These are phyloP conservation scores for Lasiosphaeria hispida DNA, from an alignment of 495 filamentous ascomycete species.

Conservation along the genomic window DNA sequence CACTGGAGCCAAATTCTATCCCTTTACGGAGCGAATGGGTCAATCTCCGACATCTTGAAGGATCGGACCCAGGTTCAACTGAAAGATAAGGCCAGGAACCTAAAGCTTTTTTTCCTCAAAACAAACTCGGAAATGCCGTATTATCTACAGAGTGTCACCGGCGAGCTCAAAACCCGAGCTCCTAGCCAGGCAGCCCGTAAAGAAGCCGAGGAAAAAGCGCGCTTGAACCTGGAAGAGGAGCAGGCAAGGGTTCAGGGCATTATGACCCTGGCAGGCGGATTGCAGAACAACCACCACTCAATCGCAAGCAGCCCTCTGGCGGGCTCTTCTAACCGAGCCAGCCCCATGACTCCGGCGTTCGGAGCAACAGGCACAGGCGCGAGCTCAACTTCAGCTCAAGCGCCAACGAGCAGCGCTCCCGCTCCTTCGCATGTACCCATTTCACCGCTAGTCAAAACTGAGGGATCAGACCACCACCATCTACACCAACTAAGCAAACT, in stretches of 20 bases:
- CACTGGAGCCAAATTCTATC: slow-evolving; percentile 95
- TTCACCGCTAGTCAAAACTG: slow-evolving; percentile 25
- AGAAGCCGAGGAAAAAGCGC: slow-evolving; percentile 70
- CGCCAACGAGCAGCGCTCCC: neutral
- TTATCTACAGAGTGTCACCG: slow-evolving; percentile 86
- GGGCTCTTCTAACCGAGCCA: slow-evolving; percentile 14
- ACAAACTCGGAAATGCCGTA: slow-evolving; percentile 89
- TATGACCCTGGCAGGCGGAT: slow-evolving; percentile 45
- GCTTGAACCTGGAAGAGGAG: slow-evolving; percentile 65
- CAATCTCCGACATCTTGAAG: slow-evolving; percentile 80
- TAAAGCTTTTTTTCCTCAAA: slow-evolving; percentile 95
- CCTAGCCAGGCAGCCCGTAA: slow-evolving; percentile 78
- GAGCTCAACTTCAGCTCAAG: neutral
- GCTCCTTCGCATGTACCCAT: slow-evolving; percentile 17
- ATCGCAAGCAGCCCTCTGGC: slow-evolving; percentile 9
- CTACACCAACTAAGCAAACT: slow-evolving; percentile 19
- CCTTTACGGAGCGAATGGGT: slow-evolving; percentile 81
- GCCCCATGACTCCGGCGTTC: slow-evolving; percentile 12
- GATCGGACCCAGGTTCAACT: slow-evolving; percentile 93
- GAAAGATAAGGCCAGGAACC: slow-evolving; percentile 91
- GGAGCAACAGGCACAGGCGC: neutral
- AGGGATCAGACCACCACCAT: slow-evolving; percentile 22
- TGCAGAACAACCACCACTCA: slow-evolving; percentile 38
- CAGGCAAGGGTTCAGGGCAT: slow-evolving; percentile 71
- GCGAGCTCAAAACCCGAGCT: slow-evolving; percentile 89